Percentiles rank a stretch among this genome's conserved stretches.
Evolutionary conservation across 2,329 filamentous ascomycete genomes (phyloP).

Genomic region (Monilinia polystroma): DNA sequence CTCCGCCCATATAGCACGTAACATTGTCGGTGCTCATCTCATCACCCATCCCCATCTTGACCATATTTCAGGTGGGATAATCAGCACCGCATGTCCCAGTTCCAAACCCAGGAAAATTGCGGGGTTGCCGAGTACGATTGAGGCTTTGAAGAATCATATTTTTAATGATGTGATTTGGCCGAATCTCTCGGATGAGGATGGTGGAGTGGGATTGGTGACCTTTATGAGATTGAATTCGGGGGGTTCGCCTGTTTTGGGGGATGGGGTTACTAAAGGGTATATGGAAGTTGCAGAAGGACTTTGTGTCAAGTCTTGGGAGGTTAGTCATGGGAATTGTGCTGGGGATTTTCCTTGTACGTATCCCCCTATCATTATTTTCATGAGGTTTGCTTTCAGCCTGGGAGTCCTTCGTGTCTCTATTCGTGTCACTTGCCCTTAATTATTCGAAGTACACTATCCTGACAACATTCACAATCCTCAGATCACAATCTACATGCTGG

Average conservation of each 20-base stretch:
- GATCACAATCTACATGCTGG: not conserved
- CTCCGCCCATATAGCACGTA: conserved; percentile 73
- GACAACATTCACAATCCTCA: not conserved
- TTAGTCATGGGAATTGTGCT: conserved; percentile 89
- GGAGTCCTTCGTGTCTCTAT: not conserved
- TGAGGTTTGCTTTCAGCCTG: too few relatives aligned
- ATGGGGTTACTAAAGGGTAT: conserved; percentile 78
- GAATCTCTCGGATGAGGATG: conserved; percentile 93
- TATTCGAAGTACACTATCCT: not conserved
- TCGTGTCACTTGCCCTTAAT: not conserved
- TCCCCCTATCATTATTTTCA: conserved; percentile 46
- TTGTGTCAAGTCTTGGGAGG: conserved; percentile 80
- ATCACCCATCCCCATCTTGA: conserved; percentile 98
- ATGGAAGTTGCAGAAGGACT: conserved; percentile 85
- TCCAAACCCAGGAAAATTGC: conserved; percentile 82
- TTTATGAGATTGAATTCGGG: conserved; percentile 88
- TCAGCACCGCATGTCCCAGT: conserved; percentile 82
- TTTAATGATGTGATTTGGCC: conserved; percentile 99
- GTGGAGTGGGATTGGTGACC: conserved; percentile 86
- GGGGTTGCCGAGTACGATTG: conserved; percentile 82
- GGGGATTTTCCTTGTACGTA: conserved; percentile 61
- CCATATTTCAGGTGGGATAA: conserved; percentile 73
- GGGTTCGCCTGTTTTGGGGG: conserved; percentile 78
- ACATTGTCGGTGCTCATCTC: conserved; percentile 81
- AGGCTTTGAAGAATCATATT: conserved; percentile 88